These are phyloP conservation scores for Ceratopteris richardii DNA, from an alignment of 75 land plant species.

Conservation along the genomic window DNA sequence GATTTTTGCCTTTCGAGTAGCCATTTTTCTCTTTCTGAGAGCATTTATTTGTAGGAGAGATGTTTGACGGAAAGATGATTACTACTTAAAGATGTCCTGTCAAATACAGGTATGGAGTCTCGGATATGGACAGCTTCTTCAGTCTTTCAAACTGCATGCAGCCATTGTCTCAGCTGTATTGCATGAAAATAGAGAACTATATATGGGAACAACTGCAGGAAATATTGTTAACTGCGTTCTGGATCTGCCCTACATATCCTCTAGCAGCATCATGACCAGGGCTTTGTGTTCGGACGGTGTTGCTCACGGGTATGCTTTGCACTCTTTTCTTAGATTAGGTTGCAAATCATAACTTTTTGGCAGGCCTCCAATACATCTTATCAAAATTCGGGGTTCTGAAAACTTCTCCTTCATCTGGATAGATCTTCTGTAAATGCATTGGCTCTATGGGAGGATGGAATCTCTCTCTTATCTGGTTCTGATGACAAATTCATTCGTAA, in stretches of 20 bases:
- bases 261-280: not conserved
- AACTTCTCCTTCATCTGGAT: not conserved
- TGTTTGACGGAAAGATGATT: too few relatives aligned
- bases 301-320: slow-evolving; percentile 3
- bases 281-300: not conserved
- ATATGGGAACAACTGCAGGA: not conserved
- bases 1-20: slow-evolving; percentile 7
- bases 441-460: slow-evolving; percentile 30
- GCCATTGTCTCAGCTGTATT: slow-evolving; percentile 1
- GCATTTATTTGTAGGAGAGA: too few relatives aligned
- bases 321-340: not conserved
- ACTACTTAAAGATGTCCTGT: slow-evolving; percentile 12
- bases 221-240: not conserved
- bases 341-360: not conserved
- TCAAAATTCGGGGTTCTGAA: not conserved
- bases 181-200: not conserved
- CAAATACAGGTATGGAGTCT: not conserved
- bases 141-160: not conserved
- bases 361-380: not conserved
- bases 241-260: not conserved
- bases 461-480: slow-evolving; percentile 29
- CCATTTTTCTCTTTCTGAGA: slow-evolving; percentile 24
- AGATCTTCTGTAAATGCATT: slow-evolving; percentile 29
- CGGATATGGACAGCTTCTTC: not conserved
- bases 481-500: slow-evolving; percentile 29